Base-by-base conservation (phyloP, 2,329 filamentous ascomycete genomes). In the Metarhizium album region DNA sequence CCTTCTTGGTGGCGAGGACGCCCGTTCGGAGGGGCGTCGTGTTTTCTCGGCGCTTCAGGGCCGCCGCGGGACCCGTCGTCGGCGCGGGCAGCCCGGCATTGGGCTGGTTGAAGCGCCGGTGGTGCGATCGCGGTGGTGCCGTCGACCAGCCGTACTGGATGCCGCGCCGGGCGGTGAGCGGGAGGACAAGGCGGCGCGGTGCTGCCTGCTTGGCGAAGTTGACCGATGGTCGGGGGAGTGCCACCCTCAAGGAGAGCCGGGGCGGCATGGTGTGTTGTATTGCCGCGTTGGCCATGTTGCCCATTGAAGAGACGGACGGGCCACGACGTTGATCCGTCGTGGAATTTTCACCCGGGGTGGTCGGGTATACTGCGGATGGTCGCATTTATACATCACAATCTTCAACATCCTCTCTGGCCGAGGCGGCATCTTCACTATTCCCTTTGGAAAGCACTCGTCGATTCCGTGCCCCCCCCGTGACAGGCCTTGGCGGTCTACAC, bases 1-100 rank as follows among this genome's bases (percentile, higher is more conserved):
- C 93, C 72, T 90, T 91, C 73, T 98, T 98, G 65, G 84, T 78
- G 13, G 86, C 90, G 45, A 98, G 76, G 8, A 88, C 83, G 29
- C 93, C 93, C 2, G 90, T 84, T 27, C 93, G 86, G 42, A 82
- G 61, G 1, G 81, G 81, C 14, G 80, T 79, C 16, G 79, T 80
- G 56, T 71, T 72, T 57, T 74, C 76, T 59, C 74, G 76, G 46
- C 81, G 78, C 67, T 70, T 69, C 53, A 84, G 74, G 6, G 81
- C 80, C 9, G 81, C 81, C 2, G 77, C 78, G 2, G 79, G 79
- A 0, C 80, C 79, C 7, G 76, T 72, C 9, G 76, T 78, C 45
- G 75, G 78, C 4, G 64, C 65, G 2, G 81, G 80, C 2, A 84
- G 71, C 38, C 79, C 80, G 0, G 76, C 63, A 45, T 71, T 73